Evolutionary conservation across 2,329 filamentous ascomycete genomes (phyloP).

Genomic region (Botrytis paeoniae): DNA sequence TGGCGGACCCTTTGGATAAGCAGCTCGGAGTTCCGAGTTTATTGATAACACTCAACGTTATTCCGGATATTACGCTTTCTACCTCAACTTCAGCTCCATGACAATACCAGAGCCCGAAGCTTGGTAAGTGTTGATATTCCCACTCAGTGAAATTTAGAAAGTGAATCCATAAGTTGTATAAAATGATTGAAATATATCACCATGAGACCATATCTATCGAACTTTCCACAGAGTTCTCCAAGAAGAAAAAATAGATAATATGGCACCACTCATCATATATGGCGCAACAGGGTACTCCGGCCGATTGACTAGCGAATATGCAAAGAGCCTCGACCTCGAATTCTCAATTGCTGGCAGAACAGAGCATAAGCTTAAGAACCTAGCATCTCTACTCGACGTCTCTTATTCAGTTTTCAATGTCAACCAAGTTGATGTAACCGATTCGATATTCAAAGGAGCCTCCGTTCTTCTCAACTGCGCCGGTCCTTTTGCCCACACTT

Average conservation of each 20-base stretch:
- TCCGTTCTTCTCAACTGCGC: background rate
- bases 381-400: background rate
- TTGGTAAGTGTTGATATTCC: too few species aligned
- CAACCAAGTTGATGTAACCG: background rate
- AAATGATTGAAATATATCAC: background rate
- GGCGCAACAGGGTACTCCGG: background rate
- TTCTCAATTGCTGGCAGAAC: background rate
- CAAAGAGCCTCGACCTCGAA: background rate
- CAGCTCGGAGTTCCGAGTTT: background rate
- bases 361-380: background rate
- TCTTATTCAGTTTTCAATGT: background rate
- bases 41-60: background rate
- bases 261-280: background rate
- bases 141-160: too few species aligned
- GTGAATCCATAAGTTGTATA: background rate
- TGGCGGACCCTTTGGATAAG: background rate
- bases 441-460: background rate
- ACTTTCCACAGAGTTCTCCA: background rate
- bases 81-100: background rate
- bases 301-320: background rate
- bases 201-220: background rate
- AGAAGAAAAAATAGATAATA: background rate
- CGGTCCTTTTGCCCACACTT: background rate
- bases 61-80: background rate
- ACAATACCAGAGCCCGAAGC: background rate